Evolutionary conservation across 805 yeast genomes (phyloP), one percentile per base, ranked within the genome.

Genomic region (Saccharomycodes ludwigii): DNA sequence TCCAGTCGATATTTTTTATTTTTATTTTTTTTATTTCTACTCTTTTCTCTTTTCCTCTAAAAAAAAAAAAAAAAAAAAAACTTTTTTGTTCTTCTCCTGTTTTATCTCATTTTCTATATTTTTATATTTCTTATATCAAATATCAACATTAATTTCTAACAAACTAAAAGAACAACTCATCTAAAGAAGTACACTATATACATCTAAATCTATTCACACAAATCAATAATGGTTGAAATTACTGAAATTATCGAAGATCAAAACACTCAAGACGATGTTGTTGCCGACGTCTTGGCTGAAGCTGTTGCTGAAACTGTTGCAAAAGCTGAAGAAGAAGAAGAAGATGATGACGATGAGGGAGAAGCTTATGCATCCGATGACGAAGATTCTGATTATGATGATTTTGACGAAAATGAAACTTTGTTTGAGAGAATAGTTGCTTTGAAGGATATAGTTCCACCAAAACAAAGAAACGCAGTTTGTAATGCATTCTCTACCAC

Each of bases 371-470:
- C 48, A 17, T 58, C 65, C 25, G 67, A 61, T 33, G 65, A 57
- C 31, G 69, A 63, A 8, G 65, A 60, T 30, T 29, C 29, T 14
- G 52, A 56, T 33, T 77, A 76, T 36, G 83, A 75, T 40, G 93
- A 81, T 44, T 82, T 72, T 42, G 83, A 81, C 53, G 81, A 75
- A 50, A 73, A 76, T 51, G 99, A 91, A 66, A 76, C 95, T 20
- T 43, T 91, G 12, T 59, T 66, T 38, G 97, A 91, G 47, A 80
- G 99, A 71, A 57, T 91, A 41, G 72, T 73, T 40, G 98, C 99
- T 31, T 71, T 91, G 48, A 84, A 77, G 59, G 96, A 91, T 54
- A 81, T 88, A 33, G 65, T 91, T 31, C 83, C 96, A 29, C 96
- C 96, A 45, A 69, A 70, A 44, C 85, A 81, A 56, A 79, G 97